Evolutionary conservation across 805 yeast species (phyloP).

Genomic region (Wickerhamiella brachini): DNA sequence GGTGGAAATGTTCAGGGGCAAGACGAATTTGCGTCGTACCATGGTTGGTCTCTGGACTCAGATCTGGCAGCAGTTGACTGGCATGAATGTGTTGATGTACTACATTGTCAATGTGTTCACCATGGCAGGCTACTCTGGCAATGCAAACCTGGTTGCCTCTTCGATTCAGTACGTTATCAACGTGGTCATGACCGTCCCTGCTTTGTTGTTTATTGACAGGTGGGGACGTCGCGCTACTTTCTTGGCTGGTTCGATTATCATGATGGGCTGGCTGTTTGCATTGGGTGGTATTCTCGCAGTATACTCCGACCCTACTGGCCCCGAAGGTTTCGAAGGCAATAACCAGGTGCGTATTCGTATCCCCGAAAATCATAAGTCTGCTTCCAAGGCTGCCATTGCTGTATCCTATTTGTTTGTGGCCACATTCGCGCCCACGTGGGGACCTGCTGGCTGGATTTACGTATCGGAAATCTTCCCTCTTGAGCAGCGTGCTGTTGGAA

Average conservation of each 20-base stretch:
- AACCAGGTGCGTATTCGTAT: constrained; percentile 15
- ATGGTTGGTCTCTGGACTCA: constrained; percentile 26
- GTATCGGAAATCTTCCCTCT: constrained; percentile 54
- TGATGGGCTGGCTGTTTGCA: constrained; percentile 49
- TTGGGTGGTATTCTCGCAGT: constrained; percentile 36
- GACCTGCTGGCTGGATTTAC: constrained; percentile 64
- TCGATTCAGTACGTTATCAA: constrained; percentile 37
- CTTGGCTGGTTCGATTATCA: constrained; percentile 47
- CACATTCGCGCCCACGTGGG: constrained; percentile 75
- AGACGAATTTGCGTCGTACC: constrained; percentile 20
- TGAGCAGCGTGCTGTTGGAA: constrained; percentile 60
- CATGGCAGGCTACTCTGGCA: constrained; percentile 31
- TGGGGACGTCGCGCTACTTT: constrained; percentile 55
- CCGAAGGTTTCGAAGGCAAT: constrained; percentile 13
- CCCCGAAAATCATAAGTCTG: constrained; percentile 19
- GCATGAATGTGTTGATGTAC: constrained; percentile 60
- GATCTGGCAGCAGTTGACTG: constrained; percentile 53
- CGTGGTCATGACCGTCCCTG: constrained; percentile 42
- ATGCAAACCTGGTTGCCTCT: constrained; percentile 40
- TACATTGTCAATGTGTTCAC: constrained; percentile 45
- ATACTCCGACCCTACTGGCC: constrained; percentile 16
- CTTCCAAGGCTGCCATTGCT: constrained; percentile 38
- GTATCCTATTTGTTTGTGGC: constrained; percentile 49
- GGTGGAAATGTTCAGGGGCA: constrained; percentile 34
- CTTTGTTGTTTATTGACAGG: constrained; percentile 39